Evolutionary conservation across 2,329 filamentous ascomycete species (phyloP).

Genomic region (Arthrocladium fulminans): DNA sequence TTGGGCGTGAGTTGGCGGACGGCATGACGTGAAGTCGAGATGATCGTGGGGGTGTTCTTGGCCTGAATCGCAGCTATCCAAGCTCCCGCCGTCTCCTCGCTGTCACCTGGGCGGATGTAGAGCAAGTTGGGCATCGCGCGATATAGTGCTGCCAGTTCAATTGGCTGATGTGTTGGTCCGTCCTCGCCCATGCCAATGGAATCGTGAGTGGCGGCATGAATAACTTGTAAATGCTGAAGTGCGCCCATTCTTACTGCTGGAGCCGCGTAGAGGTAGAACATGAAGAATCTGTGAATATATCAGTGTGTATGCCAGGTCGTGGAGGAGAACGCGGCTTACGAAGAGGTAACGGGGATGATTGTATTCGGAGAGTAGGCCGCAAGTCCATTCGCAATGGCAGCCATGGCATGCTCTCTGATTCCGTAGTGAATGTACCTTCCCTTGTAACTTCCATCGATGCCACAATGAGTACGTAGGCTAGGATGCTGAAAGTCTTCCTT

Average conservation of each 20-base stretch:
- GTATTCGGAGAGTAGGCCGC: constrained; percentile 47
- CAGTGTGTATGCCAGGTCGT: not conserved
- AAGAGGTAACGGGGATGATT: constrained; percentile 47
- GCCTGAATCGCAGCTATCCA: constrained; percentile 41
- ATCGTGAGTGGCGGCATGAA: constrained; percentile 54
- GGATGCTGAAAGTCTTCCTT: constrained; percentile 46
- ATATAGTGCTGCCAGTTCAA: constrained; percentile 47
- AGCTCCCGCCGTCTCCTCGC: constrained; percentile 49
- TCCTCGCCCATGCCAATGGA: constrained; percentile 51
- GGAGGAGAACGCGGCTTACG: not conserved
- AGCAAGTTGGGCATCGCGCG: constrained; percentile 53
- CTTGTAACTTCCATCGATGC: constrained; percentile 10
- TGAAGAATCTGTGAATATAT: constrained; percentile 39
- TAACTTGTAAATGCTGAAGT: constrained; percentile 44
- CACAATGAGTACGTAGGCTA: constrained; percentile 17
- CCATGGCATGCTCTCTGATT: constrained; percentile 88
- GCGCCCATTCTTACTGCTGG: constrained; percentile 52
- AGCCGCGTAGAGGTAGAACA: constrained; percentile 50
- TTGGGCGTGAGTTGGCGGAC: constrained; percentile 31
- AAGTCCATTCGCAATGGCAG: constrained; percentile 70
- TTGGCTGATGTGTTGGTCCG: constrained; percentile 53
- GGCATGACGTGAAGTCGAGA: constrained; percentile 35
- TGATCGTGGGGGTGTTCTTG: constrained; percentile 29
- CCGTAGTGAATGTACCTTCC: constrained; percentile 62
- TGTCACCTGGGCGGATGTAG: constrained; percentile 51